These are phyloP conservation scores for Candida corydali DNA, from an alignment of 805 yeast species.

Conservation along the genomic window DNA sequence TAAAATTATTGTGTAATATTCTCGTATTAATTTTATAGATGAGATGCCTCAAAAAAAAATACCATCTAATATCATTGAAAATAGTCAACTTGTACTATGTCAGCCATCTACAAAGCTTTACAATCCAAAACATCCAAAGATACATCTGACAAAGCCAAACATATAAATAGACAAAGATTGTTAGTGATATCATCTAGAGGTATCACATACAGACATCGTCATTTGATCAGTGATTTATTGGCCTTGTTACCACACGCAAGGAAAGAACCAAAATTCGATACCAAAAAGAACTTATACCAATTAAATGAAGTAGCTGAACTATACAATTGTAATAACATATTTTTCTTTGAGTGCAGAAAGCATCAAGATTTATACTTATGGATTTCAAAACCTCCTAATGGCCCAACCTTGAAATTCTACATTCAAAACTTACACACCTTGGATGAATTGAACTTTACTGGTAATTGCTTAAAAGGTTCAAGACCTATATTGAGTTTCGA, in stretches of 20 bases:
- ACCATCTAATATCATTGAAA: too few relatives aligned
- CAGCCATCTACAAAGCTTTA: constrained; percentile 44
- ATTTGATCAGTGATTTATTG: constrained; percentile 76
- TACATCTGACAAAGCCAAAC: constrained; percentile 46
- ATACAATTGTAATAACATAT: constrained; percentile 92
- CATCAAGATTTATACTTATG: constrained; percentile 93
- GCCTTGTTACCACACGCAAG: constrained; percentile 88
- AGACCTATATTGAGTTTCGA: constrained; percentile 93
- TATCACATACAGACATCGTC: constrained; percentile 92
- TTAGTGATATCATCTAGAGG: constrained; percentile 91
- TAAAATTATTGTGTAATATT: neutral
- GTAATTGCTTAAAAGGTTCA: constrained; percentile 92
- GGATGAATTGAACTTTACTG: constrained; percentile 94
- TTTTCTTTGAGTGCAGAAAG: constrained; percentile 93
- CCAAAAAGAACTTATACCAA: constrained; percentile 82
- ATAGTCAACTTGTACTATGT: constrained; percentile 21
- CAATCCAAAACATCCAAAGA: constrained; percentile 45
- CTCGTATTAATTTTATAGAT: neutral
- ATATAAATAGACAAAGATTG: constrained; percentile 83
- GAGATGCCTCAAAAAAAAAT: constrained; percentile 6
- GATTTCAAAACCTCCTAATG: constrained; percentile 96
- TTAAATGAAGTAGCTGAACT: constrained; percentile 94
- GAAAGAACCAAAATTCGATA: constrained; percentile 93
- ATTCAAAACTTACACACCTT: constrained; percentile 93
- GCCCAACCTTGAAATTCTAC: constrained; percentile 92